A percentile compares a stretch with the other conserved stretches of the same genome.
Evolutionary conservation across 148 eudicot genomes (phyloP).

Genomic region (Camellia japonica): DNA sequence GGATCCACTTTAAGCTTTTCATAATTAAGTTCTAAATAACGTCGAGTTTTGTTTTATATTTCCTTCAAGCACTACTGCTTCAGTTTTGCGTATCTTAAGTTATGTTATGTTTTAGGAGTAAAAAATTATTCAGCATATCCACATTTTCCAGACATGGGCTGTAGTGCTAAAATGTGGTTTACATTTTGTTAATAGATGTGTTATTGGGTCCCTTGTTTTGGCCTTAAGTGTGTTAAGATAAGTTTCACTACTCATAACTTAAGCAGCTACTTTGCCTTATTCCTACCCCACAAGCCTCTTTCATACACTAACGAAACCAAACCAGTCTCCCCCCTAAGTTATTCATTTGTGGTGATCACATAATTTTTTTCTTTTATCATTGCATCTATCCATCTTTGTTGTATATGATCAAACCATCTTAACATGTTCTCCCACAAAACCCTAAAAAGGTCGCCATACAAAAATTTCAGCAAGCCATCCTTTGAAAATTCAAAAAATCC

Average conservation of each 20-base stretch:
- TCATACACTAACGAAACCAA: neutral
- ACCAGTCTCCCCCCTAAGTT: too few species aligned
- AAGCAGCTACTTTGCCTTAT: too few species aligned
- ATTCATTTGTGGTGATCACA: too few species aligned
- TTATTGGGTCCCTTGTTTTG: neutral
- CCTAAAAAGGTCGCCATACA: neutral
- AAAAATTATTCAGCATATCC: neutral
- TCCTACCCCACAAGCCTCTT: neutral
- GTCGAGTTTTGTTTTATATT: neutral
- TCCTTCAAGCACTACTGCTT: neutral
- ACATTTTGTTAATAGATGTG: neutral
- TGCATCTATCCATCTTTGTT: too few species aligned
- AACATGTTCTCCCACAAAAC: neutral
- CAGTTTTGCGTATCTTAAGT: neutral
- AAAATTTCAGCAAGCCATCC: neutral
- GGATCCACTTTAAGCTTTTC: neutral
- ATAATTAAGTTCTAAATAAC: neutral
- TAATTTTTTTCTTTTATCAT: too few species aligned
- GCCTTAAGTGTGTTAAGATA: neutral
- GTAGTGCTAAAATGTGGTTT: neutral
- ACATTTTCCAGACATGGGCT: neutral
- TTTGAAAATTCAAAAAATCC: neutral
- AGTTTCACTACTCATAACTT: neutral
- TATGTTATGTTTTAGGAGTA: neutral
- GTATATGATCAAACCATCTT: too few species aligned